Evolutionary conservation across 176 grass and related monocot species (phyloP).

Genomic region (Phragmites australis): DNA sequence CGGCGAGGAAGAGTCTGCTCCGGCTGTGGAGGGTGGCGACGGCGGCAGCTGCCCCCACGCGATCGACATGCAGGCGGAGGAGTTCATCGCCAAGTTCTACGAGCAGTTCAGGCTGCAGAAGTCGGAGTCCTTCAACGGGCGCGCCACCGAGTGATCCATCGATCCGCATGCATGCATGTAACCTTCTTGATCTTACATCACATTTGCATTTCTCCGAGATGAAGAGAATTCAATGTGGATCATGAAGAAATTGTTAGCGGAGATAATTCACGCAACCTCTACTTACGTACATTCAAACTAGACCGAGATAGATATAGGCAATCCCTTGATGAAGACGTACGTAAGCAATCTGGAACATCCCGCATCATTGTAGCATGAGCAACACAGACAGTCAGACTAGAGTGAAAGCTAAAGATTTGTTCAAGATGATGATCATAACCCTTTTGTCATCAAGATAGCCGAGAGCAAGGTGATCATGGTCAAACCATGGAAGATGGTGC

Average conservation of each 20-base stretch:
- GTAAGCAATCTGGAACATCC: too few relatives aligned
- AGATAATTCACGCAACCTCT: too few relatives aligned
- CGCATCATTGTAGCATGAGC: too few relatives aligned
- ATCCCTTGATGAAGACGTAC: too few relatives aligned
- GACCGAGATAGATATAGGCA: too few relatives aligned
- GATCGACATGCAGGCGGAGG: slow-evolving; percentile 61
- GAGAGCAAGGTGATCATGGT: too few relatives aligned
- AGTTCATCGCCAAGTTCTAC: slow-evolving; percentile 75
- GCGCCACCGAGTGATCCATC: not conserved
- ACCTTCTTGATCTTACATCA: not conserved
- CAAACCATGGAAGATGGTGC: too few relatives aligned
- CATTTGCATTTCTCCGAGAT: not conserved
- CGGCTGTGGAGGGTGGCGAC: not conserved
- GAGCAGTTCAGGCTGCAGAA: slow-evolving; percentile 63
- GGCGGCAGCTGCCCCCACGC: slow-evolving; percentile 19
- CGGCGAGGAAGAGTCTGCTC: not conserved
- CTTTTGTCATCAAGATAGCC: too few relatives aligned
- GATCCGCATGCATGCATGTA: not conserved
- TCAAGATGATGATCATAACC: too few relatives aligned
- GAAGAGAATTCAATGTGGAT: not conserved
- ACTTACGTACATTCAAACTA: too few relatives aligned
- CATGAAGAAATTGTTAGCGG: not conserved
- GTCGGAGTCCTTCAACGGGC: slow-evolving; percentile 32
- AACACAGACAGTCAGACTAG: too few relatives aligned
- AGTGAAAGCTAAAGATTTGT: too few relatives aligned